Evolutionary conservation across 2,329 filamentous ascomycete genomes (phyloP), one percentile per base, ranked within the genome.

Genomic region (Aspergillus hiratsukae): DNA sequence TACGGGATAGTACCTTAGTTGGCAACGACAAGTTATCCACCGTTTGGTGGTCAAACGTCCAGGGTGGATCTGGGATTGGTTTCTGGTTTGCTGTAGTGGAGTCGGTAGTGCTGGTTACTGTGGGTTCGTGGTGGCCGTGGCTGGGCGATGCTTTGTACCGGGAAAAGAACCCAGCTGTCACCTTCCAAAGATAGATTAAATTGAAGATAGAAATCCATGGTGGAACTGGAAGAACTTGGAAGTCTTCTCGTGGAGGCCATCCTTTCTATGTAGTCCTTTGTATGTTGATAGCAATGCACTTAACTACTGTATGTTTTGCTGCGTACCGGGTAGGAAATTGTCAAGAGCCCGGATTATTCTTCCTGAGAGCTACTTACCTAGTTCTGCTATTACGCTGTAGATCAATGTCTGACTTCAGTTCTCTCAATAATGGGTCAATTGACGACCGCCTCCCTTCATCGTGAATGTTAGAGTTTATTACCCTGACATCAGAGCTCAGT

Each of bases 161-260:
- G 14, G 48, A 54, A 54, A 53, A 40, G 55, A 56, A 58, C 59
- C 51, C 58, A 56, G 53, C 60, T 56, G 49, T 63, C 58, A 63
- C 37, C 52, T 52, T 45, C 54, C 51, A 48, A 31, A 52, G 37
- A 14, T 48, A 28, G 49, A 49, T 56, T 35, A 49, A 52, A 23
- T 7, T n/a, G 49, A 49, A 10, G 21, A 45, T 11, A 3, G 21
- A 11, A 23, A 45, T 45, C 19, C 10, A 10, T 19, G 21, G 41
- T 23, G 7, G n/a, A n/a, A n/a, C n/a, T n/a, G n/a, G n/a, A n/a
- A n/a, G n/a, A n/a, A n/a, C n/a, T n/a, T n/a, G n/a, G n/a, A 5
- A 17, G 11, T 14, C 11, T 17, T 31, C 6, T 35, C 4, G 14
- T 5, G 14, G 8, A 7, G 31, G 14, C 7, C 14, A 37, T 14